A percentile compares a stretch with the other conserved stretches of the same genome.
phyloP scores from a whole-genome alignment of 75 land plant genomes.

The Sequoia sempervirens region DNA sequence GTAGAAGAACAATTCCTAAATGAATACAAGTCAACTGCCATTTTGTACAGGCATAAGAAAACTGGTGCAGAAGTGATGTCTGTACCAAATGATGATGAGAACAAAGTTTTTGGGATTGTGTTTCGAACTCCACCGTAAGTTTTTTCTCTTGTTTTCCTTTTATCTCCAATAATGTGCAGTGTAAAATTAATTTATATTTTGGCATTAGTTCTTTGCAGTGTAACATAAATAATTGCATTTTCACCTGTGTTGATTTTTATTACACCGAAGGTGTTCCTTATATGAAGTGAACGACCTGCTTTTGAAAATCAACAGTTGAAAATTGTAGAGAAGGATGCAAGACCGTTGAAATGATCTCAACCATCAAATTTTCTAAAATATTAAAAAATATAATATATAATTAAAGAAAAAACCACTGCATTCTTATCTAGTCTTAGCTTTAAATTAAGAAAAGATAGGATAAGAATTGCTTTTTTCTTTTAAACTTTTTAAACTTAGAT shows the following conservation, averaged over 20 bases:
- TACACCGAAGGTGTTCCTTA: too few relatives aligned
- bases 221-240: neutral
- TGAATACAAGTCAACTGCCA: slow-evolving; percentile 94
- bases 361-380: too few relatives aligned
- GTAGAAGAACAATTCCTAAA: slow-evolving; percentile 65
- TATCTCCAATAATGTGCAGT: neutral
- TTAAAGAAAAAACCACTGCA: too few relatives aligned
- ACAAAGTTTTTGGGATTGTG: slow-evolving; percentile 97
- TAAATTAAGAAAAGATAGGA: too few relatives aligned
- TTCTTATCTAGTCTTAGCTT: too few relatives aligned
- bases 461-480: too few relatives aligned
- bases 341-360: too few relatives aligned
- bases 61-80: slow-evolving; percentile 99
- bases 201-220: neutral
- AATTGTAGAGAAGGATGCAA: too few relatives aligned
- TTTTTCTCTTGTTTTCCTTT: neutral
- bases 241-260: neutral
- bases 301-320: too few relatives aligned
- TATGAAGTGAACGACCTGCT: too few relatives aligned
- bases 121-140: slow-evolving; percentile 99
- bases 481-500: too few relatives aligned
- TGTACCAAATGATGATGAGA: slow-evolving; percentile 91
- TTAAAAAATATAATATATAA: too few relatives aligned
- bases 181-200: neutral
- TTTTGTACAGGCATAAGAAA: slow-evolving; percentile 85